Percentiles rank a stretch among this genome's conserved stretches.
Evolutionary conservation across 495 filamentous ascomycete species (phyloP).

Genomic region (Penicillium verhagenii): DNA sequence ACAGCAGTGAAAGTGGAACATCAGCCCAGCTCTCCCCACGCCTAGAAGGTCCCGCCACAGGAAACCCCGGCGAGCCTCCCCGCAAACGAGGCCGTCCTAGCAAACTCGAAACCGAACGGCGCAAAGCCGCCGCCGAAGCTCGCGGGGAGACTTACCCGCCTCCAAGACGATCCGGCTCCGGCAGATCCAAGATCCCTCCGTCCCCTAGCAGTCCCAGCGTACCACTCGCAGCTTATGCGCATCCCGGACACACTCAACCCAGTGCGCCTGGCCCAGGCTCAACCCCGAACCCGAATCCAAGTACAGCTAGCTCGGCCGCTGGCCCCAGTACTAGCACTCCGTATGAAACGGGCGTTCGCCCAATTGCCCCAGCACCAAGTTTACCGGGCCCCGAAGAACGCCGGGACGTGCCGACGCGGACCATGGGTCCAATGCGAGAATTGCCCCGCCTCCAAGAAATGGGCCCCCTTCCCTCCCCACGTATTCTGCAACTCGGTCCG

Average conservation of each 20-base stretch:
- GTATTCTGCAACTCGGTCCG: constrained; percentile 32
- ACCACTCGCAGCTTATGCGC: constrained; percentile 1
- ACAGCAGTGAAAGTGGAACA: constrained; percentile 40
- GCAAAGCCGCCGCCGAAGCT: constrained; percentile 50
- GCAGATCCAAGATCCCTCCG: constrained; percentile 32
- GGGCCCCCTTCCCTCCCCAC: constrained; percentile 34
- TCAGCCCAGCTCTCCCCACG: constrained; percentile 40
- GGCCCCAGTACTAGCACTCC: constrained; percentile 5
- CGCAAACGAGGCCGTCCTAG: constrained; percentile 62
- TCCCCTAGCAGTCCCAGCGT: constrained; percentile 35
- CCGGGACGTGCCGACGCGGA: constrained; percentile 21
- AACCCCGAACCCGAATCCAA: background rate
- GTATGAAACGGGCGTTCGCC: constrained; percentile 14
- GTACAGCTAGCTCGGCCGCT: background rate
- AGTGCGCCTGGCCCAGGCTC: too few species aligned
- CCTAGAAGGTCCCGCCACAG: constrained; percentile 13
- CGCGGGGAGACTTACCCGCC: constrained; percentile 52
- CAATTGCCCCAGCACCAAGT: constrained; percentile 5
- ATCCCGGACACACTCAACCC: background rate
- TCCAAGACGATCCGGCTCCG: constrained; percentile 29
- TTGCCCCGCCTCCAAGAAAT: constrained; percentile 31
- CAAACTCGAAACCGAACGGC: constrained; percentile 54
- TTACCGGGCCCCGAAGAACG: constrained; percentile 16
- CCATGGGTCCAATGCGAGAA: constrained; percentile 31
- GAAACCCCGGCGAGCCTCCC: constrained; percentile 37